Percentiles rank a stretch among this genome's conserved stretches.
Conservation (phyloP, 129 eudicot genomes). For the Glebionis coronaria region DNA sequence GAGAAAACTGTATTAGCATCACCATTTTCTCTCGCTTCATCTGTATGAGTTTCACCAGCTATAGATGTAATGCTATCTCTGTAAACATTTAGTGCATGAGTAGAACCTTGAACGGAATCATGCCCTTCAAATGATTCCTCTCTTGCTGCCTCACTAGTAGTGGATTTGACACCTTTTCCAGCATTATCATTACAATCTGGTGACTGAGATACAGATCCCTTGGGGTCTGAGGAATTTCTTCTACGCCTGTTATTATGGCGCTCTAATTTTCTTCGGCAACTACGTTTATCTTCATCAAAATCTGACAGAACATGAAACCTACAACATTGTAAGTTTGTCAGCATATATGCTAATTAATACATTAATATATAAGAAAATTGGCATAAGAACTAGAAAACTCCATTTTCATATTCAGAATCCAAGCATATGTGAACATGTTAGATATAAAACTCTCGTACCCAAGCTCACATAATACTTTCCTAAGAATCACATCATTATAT, state of each 20-base stretch:
- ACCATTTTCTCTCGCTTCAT: constrained; percentile 60
- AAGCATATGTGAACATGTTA: too few species aligned
- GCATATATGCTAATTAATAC: background rate
- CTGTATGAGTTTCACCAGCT: constrained; percentile 54
- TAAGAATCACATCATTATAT: too few species aligned
- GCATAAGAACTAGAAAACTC: too few species aligned
- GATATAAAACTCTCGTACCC: too few species aligned
- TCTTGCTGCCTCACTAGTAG: constrained; percentile 48
- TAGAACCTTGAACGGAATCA: constrained; percentile 32
- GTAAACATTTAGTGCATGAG: constrained; percentile 44
- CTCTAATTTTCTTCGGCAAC: constrained; percentile 94
- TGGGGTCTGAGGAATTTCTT: constrained; percentile 61
- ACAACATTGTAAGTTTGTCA: constrained; percentile 26
- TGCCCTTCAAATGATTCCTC: constrained; percentile 46
- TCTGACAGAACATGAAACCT: constrained; percentile 94
- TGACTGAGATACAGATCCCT: constrained; percentile 44
- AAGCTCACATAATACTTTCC: too few species aligned
- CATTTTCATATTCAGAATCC: background rate
- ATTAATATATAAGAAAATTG: background rate
- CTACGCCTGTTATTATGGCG: constrained; percentile 93
- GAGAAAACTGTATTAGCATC: constrained; percentile 68
- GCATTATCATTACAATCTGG: constrained; percentile 54
- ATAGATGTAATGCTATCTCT: constrained; percentile 45
- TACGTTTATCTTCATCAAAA: constrained; percentile 96
- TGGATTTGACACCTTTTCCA: constrained; percentile 56